Evolutionary conservation across 371 early-diverging fungal genomes (phyloP), one percentile per base, ranked within the genome.

Genomic region (Mortierella polycephala): DNA sequence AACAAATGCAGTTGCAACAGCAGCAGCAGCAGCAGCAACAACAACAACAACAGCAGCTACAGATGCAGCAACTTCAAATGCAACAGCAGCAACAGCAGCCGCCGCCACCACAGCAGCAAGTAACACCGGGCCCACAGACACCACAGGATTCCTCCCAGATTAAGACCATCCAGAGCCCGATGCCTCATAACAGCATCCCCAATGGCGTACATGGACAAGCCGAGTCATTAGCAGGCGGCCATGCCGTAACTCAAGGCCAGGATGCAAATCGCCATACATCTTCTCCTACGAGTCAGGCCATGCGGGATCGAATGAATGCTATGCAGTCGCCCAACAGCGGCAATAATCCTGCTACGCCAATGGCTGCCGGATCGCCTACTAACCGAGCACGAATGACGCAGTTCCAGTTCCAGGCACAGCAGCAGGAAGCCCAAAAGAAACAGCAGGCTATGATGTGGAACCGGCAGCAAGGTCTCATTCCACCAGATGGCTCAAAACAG

Each of bases 91-190:
- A 64, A 5, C 74, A 79, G 42, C 74, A 68, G 7, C 40, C 8
- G 7, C 40, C 8, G 41, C 71, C 67, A 13, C 72, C 60, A 8
- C 67, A 40, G 30, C 71, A 67, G 7, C 74, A 80, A 14, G 71
- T 16, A 5, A 58, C 73, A 20, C 61, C 66, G 0, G 71, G 71
- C 11, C 81, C 67, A 42, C 81, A 81, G 40, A 77, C 81, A 16
- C 81, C 70, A 13, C 81, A 74, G 21, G 77, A 76, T 21, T 39
- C 68, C 5, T 57, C 77, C 16, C 77, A 71, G 45, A 58, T 68
- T 49, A 76, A 76, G 61, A 50, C 40, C 50, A 51, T 44, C 30
- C 75, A 62, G 40, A 75, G 75, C 18, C 75, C 75, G 1, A 64
- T 75, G 11, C 75, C 75, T 23, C 75, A 75, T 11, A 69, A 53